These are phyloP conservation scores for Cairneyella variabilis DNA, from an alignment of 495 filamentous ascomycete species.

Conservation along the genomic window DNA sequence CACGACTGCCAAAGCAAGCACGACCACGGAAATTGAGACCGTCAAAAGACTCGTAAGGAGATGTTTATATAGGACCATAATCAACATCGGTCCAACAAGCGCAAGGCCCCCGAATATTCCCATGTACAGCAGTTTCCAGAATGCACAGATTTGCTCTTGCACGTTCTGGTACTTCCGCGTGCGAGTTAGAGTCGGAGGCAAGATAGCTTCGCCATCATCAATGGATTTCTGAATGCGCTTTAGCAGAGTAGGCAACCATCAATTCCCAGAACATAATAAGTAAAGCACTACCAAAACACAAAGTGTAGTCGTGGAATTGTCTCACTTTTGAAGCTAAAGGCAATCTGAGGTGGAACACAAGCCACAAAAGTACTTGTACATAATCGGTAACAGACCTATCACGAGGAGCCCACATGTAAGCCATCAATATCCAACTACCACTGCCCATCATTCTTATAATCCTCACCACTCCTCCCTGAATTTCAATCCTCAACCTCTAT, in stretches of 20 bases:
- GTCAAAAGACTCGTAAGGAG: neutral
- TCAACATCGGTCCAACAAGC: constrained; percentile 2
- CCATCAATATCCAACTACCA: too few relatives aligned
- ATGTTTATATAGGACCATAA: constrained; percentile 5
- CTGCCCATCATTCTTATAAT: too few relatives aligned
- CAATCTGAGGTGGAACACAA: too few relatives aligned
- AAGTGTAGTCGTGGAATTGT: too few relatives aligned
- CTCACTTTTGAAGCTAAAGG: too few relatives aligned
- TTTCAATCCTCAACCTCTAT: too few relatives aligned
- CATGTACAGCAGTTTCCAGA: constrained; percentile 1
- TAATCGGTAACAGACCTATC: too few relatives aligned
- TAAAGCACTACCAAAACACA: too few relatives aligned
- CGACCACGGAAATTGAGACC: neutral
- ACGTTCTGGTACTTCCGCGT: neutral
- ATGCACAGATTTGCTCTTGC: neutral
- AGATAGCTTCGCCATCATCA: neutral
- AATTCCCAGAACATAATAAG: too few relatives aligned
- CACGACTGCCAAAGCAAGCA: neutral
- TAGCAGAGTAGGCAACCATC: neutral
- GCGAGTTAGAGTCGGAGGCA: neutral
- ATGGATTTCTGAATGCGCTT: neutral
- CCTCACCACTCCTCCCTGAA: too few relatives aligned
- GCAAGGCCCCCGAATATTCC: constrained; percentile 1
- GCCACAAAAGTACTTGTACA: too few relatives aligned
- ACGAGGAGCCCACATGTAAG: too few relatives aligned